These are phyloP conservation scores for Naganishia albida DNA, from an alignment of 1,284 basidiomycete species.

Conservation along the genomic window DNA sequence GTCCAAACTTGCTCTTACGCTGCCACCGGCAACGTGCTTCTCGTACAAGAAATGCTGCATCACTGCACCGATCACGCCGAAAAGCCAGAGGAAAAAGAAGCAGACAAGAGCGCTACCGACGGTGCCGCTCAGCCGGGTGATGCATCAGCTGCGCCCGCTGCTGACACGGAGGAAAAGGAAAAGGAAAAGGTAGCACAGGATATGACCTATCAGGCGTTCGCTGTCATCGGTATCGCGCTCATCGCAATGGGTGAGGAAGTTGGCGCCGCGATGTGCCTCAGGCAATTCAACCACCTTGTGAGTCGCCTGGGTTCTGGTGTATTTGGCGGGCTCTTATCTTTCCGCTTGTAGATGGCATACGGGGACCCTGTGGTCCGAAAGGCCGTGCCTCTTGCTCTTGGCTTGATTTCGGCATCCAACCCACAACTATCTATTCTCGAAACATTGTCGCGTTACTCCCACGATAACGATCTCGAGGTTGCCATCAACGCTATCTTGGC, in stretches of 20 bases:
- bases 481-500: slow-evolving; percentile 97
- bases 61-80: slow-evolving; percentile 89
- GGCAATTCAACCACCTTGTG: slow-evolving; percentile 92
- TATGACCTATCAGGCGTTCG: slow-evolving; percentile 88
- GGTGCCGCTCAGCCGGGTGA: slow-evolving; percentile 34
- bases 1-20: slow-evolving; percentile 95
- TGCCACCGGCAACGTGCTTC: slow-evolving; percentile 93
- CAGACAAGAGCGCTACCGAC: slow-evolving; percentile 39
- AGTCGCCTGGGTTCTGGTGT: slow-evolving; percentile 42
- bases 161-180: slow-evolving; percentile 46
- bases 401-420: slow-evolving; percentile 91
- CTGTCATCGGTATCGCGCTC: slow-evolving; percentile 89
- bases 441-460: slow-evolving; percentile 98
- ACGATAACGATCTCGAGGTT: slow-evolving; percentile 95
- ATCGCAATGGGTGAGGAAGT: slow-evolving; percentile 99
- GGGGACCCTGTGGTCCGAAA: slow-evolving; percentile 92
- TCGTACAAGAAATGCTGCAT: slow-evolving; percentile 90
- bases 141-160: slow-evolving; percentile 21
- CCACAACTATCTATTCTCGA: slow-evolving; percentile 94
- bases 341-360: slow-evolving; percentile 81
- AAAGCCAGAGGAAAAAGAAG: slow-evolving; percentile 49
- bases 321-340: no score
- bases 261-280: slow-evolving; percentile 92
- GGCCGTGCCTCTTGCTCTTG: slow-evolving; percentile 93
- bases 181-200: slow-evolving; percentile 63